Percentiles rank a stretch among this genome's conserved stretches.
phyloP scores from a whole-genome alignment of 345 rosid species.

The Sisymbrium altissimum region DNA sequence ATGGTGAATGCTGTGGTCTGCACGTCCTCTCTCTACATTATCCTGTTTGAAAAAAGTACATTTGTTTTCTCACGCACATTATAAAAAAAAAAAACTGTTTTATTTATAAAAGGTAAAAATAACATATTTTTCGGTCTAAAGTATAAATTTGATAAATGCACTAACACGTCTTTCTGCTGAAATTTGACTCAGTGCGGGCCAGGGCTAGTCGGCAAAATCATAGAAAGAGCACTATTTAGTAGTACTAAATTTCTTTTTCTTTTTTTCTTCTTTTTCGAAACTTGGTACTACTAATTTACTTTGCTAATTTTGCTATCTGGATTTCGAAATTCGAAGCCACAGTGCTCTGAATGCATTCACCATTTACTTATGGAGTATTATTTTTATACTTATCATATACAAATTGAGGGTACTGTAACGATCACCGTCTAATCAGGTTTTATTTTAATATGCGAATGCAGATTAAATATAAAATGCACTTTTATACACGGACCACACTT shows the following conservation, averaged over 20 bases:
- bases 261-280: too few species aligned
- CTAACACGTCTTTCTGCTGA: slow-evolving; percentile 13
- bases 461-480: neutral
- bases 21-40: slow-evolving; percentile 38
- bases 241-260: neutral
- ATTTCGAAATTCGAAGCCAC: neutral
- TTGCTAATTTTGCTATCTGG: neutral
- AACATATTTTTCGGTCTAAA: neutral
- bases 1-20: slow-evolving; percentile 26
- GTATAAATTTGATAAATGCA: neutral
- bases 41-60: neutral
- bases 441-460: neutral
- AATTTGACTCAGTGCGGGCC: slow-evolving; percentile 15
- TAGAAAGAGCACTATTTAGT: slow-evolving; percentile 5
- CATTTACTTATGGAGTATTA: neutral
- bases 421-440: neutral
- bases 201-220: slow-evolving; percentile 15
- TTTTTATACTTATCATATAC: neutral
- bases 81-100: neutral
- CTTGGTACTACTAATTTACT: too few species aligned
- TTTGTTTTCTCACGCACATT: neutral
- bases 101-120: neutral
- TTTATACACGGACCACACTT: slow-evolving; percentile 2
- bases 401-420: neutral
- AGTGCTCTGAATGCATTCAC: neutral